A percentile compares a stretch with the other conserved stretches of the same genome.
These are phyloP conservation scores for Hericium alpestre DNA, from an alignment of 768 basidiomycete species.

Conservation along the genomic window DNA sequence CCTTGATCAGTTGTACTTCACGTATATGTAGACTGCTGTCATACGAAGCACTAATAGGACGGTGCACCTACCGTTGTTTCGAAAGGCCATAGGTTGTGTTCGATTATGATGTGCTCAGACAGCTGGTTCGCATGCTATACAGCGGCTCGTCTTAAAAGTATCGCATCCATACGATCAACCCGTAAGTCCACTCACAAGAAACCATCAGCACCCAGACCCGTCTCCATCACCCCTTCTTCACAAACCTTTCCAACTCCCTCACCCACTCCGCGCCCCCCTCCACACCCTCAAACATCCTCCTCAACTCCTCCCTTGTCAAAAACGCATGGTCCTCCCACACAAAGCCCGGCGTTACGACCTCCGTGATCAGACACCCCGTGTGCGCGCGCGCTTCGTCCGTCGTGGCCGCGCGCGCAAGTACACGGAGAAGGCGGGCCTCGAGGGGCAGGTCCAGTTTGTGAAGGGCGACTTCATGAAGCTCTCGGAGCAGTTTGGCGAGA, in stretches of 20 bases:
- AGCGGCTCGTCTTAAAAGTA: too few species aligned
- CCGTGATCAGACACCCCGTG: conserved; percentile 45
- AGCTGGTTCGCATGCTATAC: too few species aligned
- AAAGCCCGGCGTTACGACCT: conserved; percentile 51
- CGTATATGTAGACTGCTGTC: too few species aligned
- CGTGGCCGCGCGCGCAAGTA: conserved; percentile 69
- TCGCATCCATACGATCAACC: too few species aligned
- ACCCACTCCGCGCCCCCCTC: conserved; percentile 17
- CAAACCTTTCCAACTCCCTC: conserved; percentile 10
- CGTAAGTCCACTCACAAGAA: too few species aligned
- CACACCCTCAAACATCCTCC: conserved; percentile 23
- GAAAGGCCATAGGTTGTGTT: too few species aligned
- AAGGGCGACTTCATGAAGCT: conserved; percentile 98
- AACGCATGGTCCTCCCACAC: conserved; percentile 42
- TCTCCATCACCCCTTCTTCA: conserved; percentile 10
- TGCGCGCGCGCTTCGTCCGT: conserved; percentile 23
- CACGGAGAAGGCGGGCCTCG: conserved; percentile 65
- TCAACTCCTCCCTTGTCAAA: conserved; percentile 25
- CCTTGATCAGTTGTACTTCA: too few species aligned
- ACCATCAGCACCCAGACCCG: too few species aligned
- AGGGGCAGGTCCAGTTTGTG: conserved; percentile 68
- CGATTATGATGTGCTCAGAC: too few species aligned
- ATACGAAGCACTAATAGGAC: too few species aligned
- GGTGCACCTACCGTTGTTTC: too few species aligned
- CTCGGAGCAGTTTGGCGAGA: conserved; percentile 81